phyloP scores from a whole-genome alignment of 345 rosid genomes.

The Ailanthus altissimus region DNA sequence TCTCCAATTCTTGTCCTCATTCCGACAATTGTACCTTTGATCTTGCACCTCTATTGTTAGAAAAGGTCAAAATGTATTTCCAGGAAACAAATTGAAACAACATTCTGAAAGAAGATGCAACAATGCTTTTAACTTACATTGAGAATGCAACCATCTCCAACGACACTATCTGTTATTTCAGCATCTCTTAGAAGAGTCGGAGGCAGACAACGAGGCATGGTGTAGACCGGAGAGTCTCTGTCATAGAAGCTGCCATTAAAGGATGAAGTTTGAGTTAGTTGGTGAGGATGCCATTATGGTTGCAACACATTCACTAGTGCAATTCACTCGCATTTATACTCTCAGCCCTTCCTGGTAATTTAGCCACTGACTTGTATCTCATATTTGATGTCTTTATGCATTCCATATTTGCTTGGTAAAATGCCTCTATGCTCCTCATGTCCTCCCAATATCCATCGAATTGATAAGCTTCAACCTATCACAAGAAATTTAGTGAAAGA shows the following conservation, averaged over 20 bases:
- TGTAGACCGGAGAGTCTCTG: constrained; percentile 52
- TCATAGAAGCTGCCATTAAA: constrained; percentile 58
- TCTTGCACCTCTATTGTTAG: constrained; percentile 67
- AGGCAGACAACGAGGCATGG: constrained; percentile 74
- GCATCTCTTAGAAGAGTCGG: constrained; percentile 61
- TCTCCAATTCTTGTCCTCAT: constrained; percentile 71
- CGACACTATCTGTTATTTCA: constrained; percentile 53
- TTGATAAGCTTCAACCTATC: constrained; percentile 63
- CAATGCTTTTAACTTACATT: constrained; percentile 45
- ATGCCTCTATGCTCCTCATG: constrained; percentile 62
- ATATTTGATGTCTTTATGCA: constrained; percentile 46
- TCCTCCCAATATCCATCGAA: constrained; percentile 87
- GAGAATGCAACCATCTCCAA: constrained; percentile 83
- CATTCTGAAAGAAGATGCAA: constrained; percentile 13
- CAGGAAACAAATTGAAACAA: constrained; percentile 7
- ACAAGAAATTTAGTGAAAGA: constrained; percentile 2
- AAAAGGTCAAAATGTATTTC: constrained; percentile 20
- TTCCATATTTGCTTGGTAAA: constrained; percentile 79
- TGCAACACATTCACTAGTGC: constrained; percentile 10
- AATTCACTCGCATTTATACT: background rate
- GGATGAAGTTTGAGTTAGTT: constrained; percentile 25
- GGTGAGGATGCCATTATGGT: background rate
- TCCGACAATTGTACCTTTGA: constrained; percentile 75
- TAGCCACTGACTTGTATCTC: constrained; percentile 46
- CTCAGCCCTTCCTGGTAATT: constrained; percentile 9